Base-by-base conservation (phyloP, 192 early-diverging fungal species). In the Mortierella claussenii region DNA sequence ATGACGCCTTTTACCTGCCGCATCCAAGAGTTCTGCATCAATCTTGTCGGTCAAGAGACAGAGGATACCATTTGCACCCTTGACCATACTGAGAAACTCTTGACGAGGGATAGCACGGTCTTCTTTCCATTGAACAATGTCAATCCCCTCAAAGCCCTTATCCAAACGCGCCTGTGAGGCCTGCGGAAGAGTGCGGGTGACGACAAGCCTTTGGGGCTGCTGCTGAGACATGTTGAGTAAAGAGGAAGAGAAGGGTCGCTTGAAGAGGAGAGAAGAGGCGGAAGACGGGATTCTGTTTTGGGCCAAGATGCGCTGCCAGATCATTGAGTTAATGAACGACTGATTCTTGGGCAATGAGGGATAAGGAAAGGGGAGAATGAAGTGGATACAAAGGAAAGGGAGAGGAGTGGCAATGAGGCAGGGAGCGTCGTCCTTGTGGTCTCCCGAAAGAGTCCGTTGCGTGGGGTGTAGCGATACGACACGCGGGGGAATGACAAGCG, bases 41-140 rank as follows among this genome's bases (percentile, higher is more conserved):
- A 96, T 85, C 30, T 87, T 89, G 40, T 96, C 91, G 0, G 90
- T 87, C 34, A 95, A 74, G 44, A 93, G 79, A 67, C 88, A 89
- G 9, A 92, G 34, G 42, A 92, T 78, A 2, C 86, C 90, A 28
- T 88, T 78, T 1, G 87, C 86, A 43, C 85, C 85, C 54, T 83
- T 80, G 17, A 68, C 81, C 9, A 70, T 62, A 11, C 67, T 68
- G 7, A 91, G 67, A 10, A 92, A 80, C 34, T 82, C 61, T 0
- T 70, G 36, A 8, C 87, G 87, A 7, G 80, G 69, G 24, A 92
- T 87, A 46, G 69, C 47, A 23, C 49, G 8, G 32, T 78, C 70
- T 42, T 88, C 79, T 23, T 81, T 68, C 87, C 88, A 88, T 54
- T 90, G 87, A 17, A 75, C 42, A 34, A 92, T 55, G 13, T 89